Evolutionary conservation across 2,329 filamentous ascomycete species (phyloP), one percentile per base, ranked within the genome.

Genomic region (Magnaporthiopsis poae): DNA sequence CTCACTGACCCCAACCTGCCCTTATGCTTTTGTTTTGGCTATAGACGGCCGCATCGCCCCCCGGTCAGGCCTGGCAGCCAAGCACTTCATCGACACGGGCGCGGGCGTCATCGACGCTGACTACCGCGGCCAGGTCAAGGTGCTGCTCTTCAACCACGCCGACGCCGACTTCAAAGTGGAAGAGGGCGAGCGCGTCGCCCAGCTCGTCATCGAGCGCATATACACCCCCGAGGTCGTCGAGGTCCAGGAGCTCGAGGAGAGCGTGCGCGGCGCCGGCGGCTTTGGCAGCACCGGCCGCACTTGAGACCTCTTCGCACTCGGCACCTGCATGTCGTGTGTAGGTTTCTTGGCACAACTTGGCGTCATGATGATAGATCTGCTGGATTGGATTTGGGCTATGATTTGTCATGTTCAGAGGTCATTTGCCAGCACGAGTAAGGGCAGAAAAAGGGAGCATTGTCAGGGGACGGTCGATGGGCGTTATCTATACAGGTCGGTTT

Each of bases 71-170:
- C 88, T 96, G 52, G 94, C 94, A 2, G 84, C 88, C 68, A 99
- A 99, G 81, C 88, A 98, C 80, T 95, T 93, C 79, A 98, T 99
- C 76, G 92, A 97, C 77, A 95, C 91, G 0, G 92, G 96, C 69
- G 95, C 95, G 0, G 95, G 95, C 66, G 95, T 99, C 70, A 98
- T 99, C 73, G 95, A 99, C 77, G 93, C 94, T 46, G 95, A 99
- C 79, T 99, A 99, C 81, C 86, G 95, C 52, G 95, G 95, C 27
- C 90, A 90, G 71, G 89, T 99, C 73, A 96, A 96, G 82, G 90
- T 99, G 33, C 84, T 99, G 71, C 86, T 99, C 65, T 98, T 98
- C 78, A 99, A 99, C 80, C 89, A 96, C 77, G 85, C 84, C 65
- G 92, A 96, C 64, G 79, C 80, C 60, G 92, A 96, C 76, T 98